Evolutionary conservation across 2,329 filamentous ascomycete genomes (phyloP).

Genomic region (Fusarium scirpi): DNA sequence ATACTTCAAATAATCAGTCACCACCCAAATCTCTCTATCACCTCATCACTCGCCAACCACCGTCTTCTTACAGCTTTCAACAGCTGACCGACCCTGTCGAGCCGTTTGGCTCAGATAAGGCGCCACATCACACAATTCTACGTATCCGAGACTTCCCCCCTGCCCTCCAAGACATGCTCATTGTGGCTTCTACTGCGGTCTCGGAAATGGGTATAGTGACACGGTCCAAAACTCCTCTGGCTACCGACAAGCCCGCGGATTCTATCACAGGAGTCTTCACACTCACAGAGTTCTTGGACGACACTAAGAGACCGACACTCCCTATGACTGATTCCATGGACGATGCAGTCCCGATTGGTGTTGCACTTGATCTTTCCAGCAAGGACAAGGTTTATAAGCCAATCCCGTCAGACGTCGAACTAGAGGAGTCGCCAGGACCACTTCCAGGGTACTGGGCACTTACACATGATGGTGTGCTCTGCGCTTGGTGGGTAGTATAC

Average conservation of each 20-base stretch:
- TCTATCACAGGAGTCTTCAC: constrained; percentile 77
- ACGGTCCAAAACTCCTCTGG: constrained; percentile 76
- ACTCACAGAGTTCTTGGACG: constrained; percentile 77
- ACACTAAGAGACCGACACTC: constrained; percentile 79
- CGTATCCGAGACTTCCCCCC: constrained; percentile 85
- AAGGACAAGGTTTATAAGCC: constrained; percentile 83
- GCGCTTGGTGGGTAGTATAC: constrained; percentile 93
- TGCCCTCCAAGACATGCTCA: constrained; percentile 81
- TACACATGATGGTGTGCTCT: constrained; percentile 88
- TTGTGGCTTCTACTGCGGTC: constrained; percentile 84
- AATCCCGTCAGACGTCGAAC: constrained; percentile 79
- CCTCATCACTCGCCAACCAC: constrained; percentile 76
- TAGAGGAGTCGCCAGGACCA: constrained; percentile 82
- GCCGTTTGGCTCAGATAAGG: constrained; percentile 73
- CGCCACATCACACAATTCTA: constrained; percentile 81
- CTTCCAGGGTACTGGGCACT: constrained; percentile 86
- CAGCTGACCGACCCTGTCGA: constrained; percentile 80
- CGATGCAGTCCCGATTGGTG: constrained; percentile 82
- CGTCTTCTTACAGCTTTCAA: constrained; percentile 74
- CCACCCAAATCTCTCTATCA: constrained; percentile 79
- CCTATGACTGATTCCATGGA: constrained; percentile 72
- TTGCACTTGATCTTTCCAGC: constrained; percentile 85
- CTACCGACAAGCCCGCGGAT: constrained; percentile 68
- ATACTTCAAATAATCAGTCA: constrained; percentile 73
- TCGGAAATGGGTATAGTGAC: constrained; percentile 84